Percentiles rank a stretch among this genome's conserved stretches.
phyloP scores from a whole-genome alignment of 331 rosid species.

The Quercus phellos region DNA sequence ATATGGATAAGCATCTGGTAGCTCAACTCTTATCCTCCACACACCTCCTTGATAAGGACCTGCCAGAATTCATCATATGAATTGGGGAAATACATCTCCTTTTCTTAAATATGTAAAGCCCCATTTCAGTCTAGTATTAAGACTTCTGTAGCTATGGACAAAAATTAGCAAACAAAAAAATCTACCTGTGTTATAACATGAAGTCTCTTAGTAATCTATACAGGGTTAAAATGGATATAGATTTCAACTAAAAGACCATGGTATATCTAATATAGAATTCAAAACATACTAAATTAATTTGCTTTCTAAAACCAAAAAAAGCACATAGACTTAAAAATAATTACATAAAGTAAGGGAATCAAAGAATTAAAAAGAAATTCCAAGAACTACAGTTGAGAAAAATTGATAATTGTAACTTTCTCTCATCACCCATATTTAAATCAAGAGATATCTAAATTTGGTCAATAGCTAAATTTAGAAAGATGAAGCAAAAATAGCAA shows the following conservation, averaged over 20 bases:
- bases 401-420: background rate
- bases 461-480: slow-evolving; percentile 27
- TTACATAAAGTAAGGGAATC: slow-evolving; percentile 2
- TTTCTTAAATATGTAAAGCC: slow-evolving; percentile 1
- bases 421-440: slow-evolving; percentile 25
- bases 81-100: slow-evolving; percentile 15
- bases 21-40: slow-evolving; percentile 93
- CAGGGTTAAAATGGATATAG: slow-evolving; percentile 1
- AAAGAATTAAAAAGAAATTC: slow-evolving; percentile 3
- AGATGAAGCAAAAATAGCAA: background rate
- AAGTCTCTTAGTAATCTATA: background rate
- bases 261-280: slow-evolving; percentile 18
- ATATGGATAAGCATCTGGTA: slow-evolving; percentile 96
- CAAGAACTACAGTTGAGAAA: background rate
- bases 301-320: slow-evolving; percentile 6
- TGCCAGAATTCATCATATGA: slow-evolving; percentile 42
- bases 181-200: background rate
- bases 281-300: slow-evolving; percentile 15
- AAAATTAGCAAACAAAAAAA: slow-evolving; percentile 26
- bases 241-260: slow-evolving; percentile 15
- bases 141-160: slow-evolving; percentile 17
- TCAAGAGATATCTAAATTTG: slow-evolving; percentile 27
- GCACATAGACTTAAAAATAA: slow-evolving; percentile 4
- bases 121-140: background rate
- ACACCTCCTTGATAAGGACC: slow-evolving; percentile 93